phyloP scores from a whole-genome alignment of 2,329 filamentous ascomycete species.

The Geosmithia putterillii region DNA sequence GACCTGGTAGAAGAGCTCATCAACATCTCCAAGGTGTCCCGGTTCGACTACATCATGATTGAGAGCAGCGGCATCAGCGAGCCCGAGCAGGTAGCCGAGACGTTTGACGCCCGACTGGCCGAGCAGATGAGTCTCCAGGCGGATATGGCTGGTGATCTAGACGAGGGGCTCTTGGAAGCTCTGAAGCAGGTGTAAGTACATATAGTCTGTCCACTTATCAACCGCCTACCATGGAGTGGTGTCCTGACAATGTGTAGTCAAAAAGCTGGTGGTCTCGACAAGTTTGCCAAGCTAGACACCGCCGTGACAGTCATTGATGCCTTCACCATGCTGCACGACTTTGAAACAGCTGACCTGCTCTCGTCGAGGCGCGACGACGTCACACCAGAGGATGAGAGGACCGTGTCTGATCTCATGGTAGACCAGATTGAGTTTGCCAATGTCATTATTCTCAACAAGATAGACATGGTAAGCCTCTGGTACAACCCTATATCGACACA shows the following conservation, averaged over 20 bases:
- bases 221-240: neutral
- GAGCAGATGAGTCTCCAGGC: conserved; percentile 28
- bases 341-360: conserved; percentile 56
- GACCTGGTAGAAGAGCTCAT: conserved; percentile 61
- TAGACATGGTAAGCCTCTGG: conserved; percentile 40
- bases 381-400: conserved; percentile 55
- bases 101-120: conserved; percentile 47
- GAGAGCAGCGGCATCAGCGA: conserved; percentile 64
- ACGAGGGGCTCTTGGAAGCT: conserved; percentile 19
- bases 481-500: neutral
- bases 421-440: conserved; percentile 71
- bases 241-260: conserved; percentile 18
- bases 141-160: conserved; percentile 14
- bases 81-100: conserved; percentile 63
- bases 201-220: neutral
- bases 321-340: conserved; percentile 61
- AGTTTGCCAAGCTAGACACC: conserved; percentile 55
- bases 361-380: conserved; percentile 52
- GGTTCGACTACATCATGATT: conserved; percentile 60
- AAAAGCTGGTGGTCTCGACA: conserved; percentile 50
- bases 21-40: conserved; percentile 43
- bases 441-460: conserved; percentile 60
- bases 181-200: conserved; percentile 21
- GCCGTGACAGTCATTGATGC: conserved; percentile 63
- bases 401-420: conserved; percentile 63